phyloP scores from a whole-genome alignment of 1,139 yeast genomes.

The Saccharomycopsis phalli region DNA sequence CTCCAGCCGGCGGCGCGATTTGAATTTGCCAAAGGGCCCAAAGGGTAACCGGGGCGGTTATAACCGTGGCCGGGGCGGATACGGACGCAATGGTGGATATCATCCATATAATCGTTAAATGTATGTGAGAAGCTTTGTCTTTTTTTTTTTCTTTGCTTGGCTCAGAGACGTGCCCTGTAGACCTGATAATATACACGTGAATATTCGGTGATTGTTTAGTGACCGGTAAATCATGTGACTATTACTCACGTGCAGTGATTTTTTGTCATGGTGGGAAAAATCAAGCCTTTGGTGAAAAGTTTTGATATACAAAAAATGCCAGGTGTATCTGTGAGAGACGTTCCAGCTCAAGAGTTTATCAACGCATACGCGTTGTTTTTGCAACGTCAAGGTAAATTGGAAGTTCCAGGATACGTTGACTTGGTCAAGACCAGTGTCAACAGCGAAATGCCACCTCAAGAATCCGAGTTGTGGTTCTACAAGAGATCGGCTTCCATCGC shows the following conservation, averaged over 20 bases:
- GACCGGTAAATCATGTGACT: no score
- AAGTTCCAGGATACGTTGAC: slow-evolving; percentile 99
- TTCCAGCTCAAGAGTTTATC: slow-evolving; percentile 99
- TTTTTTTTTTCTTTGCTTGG: no score
- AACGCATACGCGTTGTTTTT: slow-evolving; percentile 99
- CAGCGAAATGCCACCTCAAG: slow-evolving; percentile 99
- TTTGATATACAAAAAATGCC: slow-evolving; percentile 51
- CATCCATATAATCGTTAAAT: slow-evolving; percentile 25
- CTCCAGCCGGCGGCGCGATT: slow-evolving; percentile 17
- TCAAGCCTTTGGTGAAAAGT: slow-evolving; percentile 4
- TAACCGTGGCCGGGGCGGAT: slow-evolving; percentile 25
- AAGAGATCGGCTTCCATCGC: slow-evolving; percentile 99
- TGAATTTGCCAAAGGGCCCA: slow-evolving; percentile 21
- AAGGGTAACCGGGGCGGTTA: slow-evolving; percentile 27
- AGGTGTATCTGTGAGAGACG: slow-evolving; percentile 99
- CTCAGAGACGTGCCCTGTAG: no score
- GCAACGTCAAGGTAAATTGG: slow-evolving; percentile 99
- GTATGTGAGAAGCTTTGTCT: no score
- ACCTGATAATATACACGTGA: no score
- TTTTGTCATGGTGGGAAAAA: no score
- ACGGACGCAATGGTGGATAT: slow-evolving; percentile 27
- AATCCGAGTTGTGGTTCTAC: slow-evolving; percentile 99
- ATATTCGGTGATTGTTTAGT: no score
- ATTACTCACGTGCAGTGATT: no score
- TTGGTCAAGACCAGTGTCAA: slow-evolving; percentile 98